Conservation (phyloP, 140 eudicot species). For the Senecio squalidus region DNA sequence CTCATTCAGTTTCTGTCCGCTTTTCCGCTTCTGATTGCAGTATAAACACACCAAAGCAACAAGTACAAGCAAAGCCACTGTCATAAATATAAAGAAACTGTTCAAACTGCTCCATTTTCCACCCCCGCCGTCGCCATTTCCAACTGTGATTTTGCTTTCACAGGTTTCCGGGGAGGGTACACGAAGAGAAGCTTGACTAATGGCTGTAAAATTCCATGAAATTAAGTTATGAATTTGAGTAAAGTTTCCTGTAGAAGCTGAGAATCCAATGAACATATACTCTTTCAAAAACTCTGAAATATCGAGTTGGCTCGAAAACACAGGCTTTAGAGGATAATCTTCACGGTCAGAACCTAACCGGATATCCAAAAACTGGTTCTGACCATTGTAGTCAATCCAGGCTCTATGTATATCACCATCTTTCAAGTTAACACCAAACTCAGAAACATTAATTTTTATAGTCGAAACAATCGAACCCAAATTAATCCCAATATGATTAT, state of each 20-base stretch:
- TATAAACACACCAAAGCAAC: slow-evolving; percentile 36
- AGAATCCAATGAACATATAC: slow-evolving; percentile 73
- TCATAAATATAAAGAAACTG: slow-evolving; percentile 46
- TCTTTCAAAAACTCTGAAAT: slow-evolving; percentile 53
- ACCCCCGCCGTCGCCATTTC: slow-evolving; percentile 2
- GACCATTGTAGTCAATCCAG: slow-evolving; percentile 44
- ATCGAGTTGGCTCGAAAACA: slow-evolving; percentile 43
- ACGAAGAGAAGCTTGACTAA: slow-evolving; percentile 47
- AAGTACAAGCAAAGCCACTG: slow-evolving; percentile 43
- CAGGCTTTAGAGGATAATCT: slow-evolving; percentile 23
- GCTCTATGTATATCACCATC: slow-evolving; percentile 50
- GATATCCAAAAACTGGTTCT: slow-evolving; percentile 30
- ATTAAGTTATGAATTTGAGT: slow-evolving; percentile 57
- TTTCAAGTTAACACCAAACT: slow-evolving; percentile 42
- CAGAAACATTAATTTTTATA: slow-evolving; percentile 36
- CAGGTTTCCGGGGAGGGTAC: slow-evolving; percentile 49
- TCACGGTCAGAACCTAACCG: slow-evolving; percentile 37
- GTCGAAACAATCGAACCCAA: slow-evolving; percentile 61
- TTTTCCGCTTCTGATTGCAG: slow-evolving; percentile 31
- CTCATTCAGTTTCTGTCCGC: slow-evolving; percentile 11
- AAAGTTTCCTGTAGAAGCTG: slow-evolving; percentile 63
- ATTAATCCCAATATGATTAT: slow-evolving; percentile 65
- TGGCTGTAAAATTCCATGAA: slow-evolving; percentile 65
- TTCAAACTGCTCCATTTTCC: too few relatives aligned
- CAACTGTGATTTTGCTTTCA: slow-evolving; percentile 33